Evolutionary conservation across 768 basidiomycete species (phyloP), one percentile per base, ranked within the genome.

Genomic region (Postia placenta): DNA sequence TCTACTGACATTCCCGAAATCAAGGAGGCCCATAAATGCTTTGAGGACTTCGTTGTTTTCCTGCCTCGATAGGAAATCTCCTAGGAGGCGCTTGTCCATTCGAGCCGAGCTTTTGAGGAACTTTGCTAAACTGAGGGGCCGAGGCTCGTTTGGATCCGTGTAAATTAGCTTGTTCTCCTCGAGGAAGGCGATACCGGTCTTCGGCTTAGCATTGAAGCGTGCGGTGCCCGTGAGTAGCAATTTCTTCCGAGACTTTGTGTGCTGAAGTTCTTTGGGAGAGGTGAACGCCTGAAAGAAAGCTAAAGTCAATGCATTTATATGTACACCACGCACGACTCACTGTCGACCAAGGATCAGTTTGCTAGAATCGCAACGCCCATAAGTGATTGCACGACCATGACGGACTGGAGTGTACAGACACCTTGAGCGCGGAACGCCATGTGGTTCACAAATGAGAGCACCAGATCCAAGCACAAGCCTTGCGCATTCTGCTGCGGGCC

Each of bases 141-240:
- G 80, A 5, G 87, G 73, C 17, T 79, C 67, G 11, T 59, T 47
- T 2, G 60, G 56, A 52, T 88, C 81, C 4, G 73, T 67, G 61
- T 87, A 86, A 50, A 99, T 89, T 36, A 99, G 71, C n/a, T 82
- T 82, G 60, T 95, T 85, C 60, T 96, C 92, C 63, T 97, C 92
- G 28, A 98, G 74, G 69, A 92, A 97, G 2, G 90, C 78, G 23
- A 98, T 67, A 0, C 93, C 96, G 28, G 76, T 73, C 67, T 95
- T 98, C 1, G 96, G 94, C 67, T 97, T 97, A 12, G 78, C 67
- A 60, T 99, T 99, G 71, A 98, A 99, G 30, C 83, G 81, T 1
- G 81, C 69, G 4, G 91, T 89, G 3, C 92, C 95, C 0, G 85
- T 76, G 42, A 94, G 69, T 25, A 96, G 81, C 5, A 93, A 70